These are phyloP conservation scores for Russula earlei DNA, from an alignment of 768 basidiomycete genomes.

Conservation along the genomic window DNA sequence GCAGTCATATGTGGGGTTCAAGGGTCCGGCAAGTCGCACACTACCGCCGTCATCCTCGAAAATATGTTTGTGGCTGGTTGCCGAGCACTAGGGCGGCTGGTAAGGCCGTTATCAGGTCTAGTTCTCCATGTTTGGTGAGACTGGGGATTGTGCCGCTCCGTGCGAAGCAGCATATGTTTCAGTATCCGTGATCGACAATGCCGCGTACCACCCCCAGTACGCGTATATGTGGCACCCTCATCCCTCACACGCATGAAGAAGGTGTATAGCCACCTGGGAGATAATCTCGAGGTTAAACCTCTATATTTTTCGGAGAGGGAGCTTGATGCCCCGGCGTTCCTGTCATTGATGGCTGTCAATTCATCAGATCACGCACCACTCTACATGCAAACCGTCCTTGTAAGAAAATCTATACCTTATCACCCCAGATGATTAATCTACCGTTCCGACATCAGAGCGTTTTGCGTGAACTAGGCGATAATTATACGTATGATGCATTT, in stretches of 20 bases:
- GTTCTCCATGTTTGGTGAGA: constrained; percentile 66
- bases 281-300: constrained; percentile 44
- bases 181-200: constrained; percentile 17
- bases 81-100: constrained; percentile 38
- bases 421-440: neutral
- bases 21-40: constrained; percentile 70
- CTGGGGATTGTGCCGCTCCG: constrained; percentile 46
- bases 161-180: constrained; percentile 52
- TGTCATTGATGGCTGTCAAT: constrained; percentile 67
- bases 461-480: constrained; percentile 52
- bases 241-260: constrained; percentile 51
- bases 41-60: constrained; percentile 57
- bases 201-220: constrained; percentile 28
- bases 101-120: constrained; percentile 50
- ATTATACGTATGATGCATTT: constrained; percentile 45
- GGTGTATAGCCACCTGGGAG: constrained; percentile 39
- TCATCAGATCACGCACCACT: constrained; percentile 53
- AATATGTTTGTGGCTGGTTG: constrained; percentile 55
- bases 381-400: constrained; percentile 61
- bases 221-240: constrained; percentile 52
- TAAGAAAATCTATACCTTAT: constrained; percentile 31
- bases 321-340: constrained; percentile 56
- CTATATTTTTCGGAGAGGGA: constrained; percentile 49
- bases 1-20: constrained; percentile 71
- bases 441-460: constrained; percentile 36